phyloP scores from a whole-genome alignment of 2,329 filamentous ascomycete genomes.

The Pseudopithomyces chartarum region DNA sequence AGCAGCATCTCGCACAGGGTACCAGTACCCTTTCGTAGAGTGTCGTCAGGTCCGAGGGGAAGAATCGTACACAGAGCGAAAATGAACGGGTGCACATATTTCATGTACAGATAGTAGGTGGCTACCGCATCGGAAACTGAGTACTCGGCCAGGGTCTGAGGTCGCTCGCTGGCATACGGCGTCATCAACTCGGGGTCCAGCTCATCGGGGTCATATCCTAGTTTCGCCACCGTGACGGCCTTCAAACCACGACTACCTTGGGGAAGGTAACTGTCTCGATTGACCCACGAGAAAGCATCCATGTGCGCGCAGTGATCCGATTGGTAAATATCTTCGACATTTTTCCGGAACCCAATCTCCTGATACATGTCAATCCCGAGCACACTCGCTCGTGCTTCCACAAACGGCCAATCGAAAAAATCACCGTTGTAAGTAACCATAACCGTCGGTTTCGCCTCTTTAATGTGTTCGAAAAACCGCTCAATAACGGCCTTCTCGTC shows the following conservation, averaged over 20 bases:
- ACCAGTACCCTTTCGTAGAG: slow-evolving; percentile 91
- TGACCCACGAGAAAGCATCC: slow-evolving; percentile 99
- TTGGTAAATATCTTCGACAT: slow-evolving; percentile 94
- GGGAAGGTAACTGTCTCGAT: slow-evolving; percentile 95
- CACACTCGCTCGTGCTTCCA: slow-evolving; percentile 89
- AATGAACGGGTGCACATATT: slow-evolving; percentile 99
- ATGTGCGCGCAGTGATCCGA: slow-evolving; percentile 96
- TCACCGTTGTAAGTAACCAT: slow-evolving; percentile 99
- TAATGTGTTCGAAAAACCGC: slow-evolving; percentile 93
- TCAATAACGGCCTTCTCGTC: slow-evolving; percentile 88
- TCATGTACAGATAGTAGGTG: slow-evolving; percentile 99
- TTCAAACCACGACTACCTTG: slow-evolving; percentile 97
- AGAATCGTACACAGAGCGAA: slow-evolving; percentile 98
- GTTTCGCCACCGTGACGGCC: slow-evolving; percentile 95
- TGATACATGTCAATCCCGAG: slow-evolving; percentile 99
- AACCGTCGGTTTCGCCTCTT: slow-evolving; percentile 90
- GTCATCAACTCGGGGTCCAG: slow-evolving; percentile 98
- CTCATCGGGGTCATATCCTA: slow-evolving; percentile 97
- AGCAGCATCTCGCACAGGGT: slow-evolving; percentile 99
- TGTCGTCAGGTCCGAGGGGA: slow-evolving; percentile 89
- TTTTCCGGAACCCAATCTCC: slow-evolving; percentile 96
- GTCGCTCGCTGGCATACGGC: slow-evolving; percentile 80
- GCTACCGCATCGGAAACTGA: slow-evolving; percentile 98
- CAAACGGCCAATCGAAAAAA: slow-evolving; percentile 99
- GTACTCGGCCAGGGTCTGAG: slow-evolving; percentile 94